These are phyloP conservation scores for Aleurites moluccanus DNA, from an alignment of 441 rosid species.

Conservation along the genomic window DNA sequence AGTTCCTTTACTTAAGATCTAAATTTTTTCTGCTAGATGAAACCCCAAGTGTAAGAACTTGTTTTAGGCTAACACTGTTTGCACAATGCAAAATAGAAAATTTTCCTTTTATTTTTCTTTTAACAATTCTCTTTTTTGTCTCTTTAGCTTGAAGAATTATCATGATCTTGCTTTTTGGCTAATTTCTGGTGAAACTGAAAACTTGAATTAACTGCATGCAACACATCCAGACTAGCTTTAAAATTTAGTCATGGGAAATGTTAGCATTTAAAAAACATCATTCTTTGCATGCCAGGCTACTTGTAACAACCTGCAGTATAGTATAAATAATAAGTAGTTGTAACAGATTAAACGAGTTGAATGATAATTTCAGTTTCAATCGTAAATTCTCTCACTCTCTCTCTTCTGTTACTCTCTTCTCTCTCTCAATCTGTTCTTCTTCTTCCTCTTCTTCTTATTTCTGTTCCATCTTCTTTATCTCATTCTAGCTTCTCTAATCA, in stretches of 20 bases:
- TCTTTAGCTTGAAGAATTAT: not conserved
- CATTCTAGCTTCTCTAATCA: too few species aligned
- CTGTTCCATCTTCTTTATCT: too few species aligned
- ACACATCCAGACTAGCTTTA: not conserved
- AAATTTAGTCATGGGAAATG: not conserved
- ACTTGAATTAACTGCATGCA: not conserved
- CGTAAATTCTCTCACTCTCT: too few species aligned
- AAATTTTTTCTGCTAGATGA: not conserved
- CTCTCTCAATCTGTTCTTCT: too few species aligned
- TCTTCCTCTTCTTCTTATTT: too few species aligned
- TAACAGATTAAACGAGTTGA: too few species aligned
- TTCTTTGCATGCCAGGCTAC: not conserved
- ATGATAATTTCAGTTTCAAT: too few species aligned
- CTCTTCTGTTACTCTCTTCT: too few species aligned
- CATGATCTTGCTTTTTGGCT: not conserved
- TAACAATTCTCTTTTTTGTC: not conserved
- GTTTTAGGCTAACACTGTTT: not conserved
- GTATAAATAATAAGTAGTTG: too few species aligned
- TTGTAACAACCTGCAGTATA: too few species aligned
- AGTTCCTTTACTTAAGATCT: not conserved
- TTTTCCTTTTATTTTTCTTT: not conserved
- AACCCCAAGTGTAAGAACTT: too few species aligned
- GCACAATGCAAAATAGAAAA: not conserved
- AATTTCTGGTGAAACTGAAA: slow-evolving; percentile 2
- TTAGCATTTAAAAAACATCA: not conserved